These are phyloP conservation scores for Huntiella moniliformis DNA, from an alignment of 2,329 filamentous ascomycete species.

Conservation along the genomic window DNA sequence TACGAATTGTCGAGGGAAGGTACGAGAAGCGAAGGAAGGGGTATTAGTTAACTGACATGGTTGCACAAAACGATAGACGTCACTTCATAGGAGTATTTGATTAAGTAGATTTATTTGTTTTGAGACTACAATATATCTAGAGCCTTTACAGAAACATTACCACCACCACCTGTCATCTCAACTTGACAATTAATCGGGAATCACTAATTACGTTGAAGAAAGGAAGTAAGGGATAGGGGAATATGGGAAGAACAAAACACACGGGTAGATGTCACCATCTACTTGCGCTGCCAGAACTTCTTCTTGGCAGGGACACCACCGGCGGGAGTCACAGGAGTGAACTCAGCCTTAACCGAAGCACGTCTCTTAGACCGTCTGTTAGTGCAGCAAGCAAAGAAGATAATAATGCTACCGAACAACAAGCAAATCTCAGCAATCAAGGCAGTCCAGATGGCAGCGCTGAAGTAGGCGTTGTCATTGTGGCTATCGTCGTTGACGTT, in stretches of 20 bases:
- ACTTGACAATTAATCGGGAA: too few relatives aligned
- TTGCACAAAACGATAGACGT: too few relatives aligned
- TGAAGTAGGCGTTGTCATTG: conserved; percentile 29
- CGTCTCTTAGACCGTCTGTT: conserved; percentile 24
- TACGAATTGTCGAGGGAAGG: too few relatives aligned
- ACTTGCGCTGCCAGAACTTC: conserved; percentile 11
- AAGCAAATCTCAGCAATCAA: conserved; percentile 35
- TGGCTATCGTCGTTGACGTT: conserved; percentile 29
- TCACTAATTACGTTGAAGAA: too few relatives aligned
- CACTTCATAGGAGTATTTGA: too few relatives aligned
- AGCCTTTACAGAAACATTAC: too few relatives aligned
- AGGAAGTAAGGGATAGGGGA: neutral
- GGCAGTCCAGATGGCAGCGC: conserved; percentile 38
- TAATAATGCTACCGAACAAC: conserved; percentile 34
- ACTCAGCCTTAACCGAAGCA: neutral
- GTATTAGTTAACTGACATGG: too few relatives aligned
- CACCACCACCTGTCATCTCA: too few relatives aligned
- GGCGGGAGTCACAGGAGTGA: conserved; percentile 1
- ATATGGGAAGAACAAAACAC: neutral
- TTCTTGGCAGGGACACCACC: conserved; percentile 4
- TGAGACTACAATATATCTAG: too few relatives aligned
- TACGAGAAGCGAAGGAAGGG: too few relatives aligned
- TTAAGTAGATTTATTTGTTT: too few relatives aligned
- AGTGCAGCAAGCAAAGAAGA: conserved; percentile 44
- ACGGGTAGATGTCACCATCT: neutral